phyloP scores from a whole-genome alignment of 2,329 filamentous ascomycete species.

The Diaporthe batatas region DNA sequence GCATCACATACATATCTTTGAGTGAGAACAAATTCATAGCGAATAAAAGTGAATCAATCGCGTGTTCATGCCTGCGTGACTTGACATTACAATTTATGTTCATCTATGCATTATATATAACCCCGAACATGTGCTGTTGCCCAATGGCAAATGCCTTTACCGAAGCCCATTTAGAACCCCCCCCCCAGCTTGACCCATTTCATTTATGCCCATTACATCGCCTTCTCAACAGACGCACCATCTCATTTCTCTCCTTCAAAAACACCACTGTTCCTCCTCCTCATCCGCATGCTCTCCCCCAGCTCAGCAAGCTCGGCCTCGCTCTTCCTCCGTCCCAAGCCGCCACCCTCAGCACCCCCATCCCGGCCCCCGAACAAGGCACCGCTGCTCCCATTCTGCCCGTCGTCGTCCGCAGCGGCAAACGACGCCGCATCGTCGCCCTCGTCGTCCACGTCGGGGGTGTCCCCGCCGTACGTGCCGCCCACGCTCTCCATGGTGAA shows the following conservation, averaged over 20 bases:
- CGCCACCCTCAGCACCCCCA: slow-evolving; percentile 31
- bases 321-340: slow-evolving; percentile 45
- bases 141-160: not conserved
- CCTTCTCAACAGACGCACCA: slow-evolving; percentile 48
- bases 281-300: slow-evolving; percentile 47
- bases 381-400: slow-evolving; percentile 24
- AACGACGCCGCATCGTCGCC: slow-evolving; percentile 19
- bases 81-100: slow-evolving; percentile 27
- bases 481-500: slow-evolving; percentile 84
- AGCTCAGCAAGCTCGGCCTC: slow-evolving; percentile 55
- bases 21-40: not conserved
- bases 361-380: slow-evolving; percentile 38
- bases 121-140: not conserved
- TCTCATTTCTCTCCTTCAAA: slow-evolving; percentile 33
- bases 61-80: not conserved
- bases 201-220: slow-evolving; percentile 45
- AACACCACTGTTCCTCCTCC: slow-evolving; percentile 43
- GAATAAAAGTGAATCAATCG: not conserved
- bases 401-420: slow-evolving; percentile 21
- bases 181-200: not conserved
- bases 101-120: slow-evolving; percentile 8
- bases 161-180: too few species aligned
- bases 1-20: not conserved
- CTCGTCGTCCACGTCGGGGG: slow-evolving; percentile 37
- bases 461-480: slow-evolving; percentile 63